Evolutionary conservation across 139 green algal genomes (phyloP).

Genomic region (Volvox africanus): DNA sequence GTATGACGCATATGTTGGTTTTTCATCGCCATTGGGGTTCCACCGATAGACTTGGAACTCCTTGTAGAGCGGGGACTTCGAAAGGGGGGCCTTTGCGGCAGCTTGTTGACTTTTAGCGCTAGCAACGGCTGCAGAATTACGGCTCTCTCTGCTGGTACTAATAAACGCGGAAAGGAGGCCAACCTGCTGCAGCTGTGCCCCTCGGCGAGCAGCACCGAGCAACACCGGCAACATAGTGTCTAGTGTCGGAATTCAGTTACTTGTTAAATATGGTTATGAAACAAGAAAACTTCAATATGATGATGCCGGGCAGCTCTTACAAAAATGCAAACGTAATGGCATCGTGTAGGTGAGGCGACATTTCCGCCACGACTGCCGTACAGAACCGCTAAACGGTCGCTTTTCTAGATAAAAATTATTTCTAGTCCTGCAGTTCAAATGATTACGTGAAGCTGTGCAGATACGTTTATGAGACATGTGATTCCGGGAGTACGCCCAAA

Average conservation of each 20-base stretch:
- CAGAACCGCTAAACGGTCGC: background rate
- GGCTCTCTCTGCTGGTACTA: constrained; percentile 33
- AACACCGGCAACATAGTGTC: constrained; percentile 17
- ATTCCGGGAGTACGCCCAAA: too few species aligned
- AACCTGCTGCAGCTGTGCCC: background rate
- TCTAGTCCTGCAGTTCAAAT: too few species aligned
- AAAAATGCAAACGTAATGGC: background rate
- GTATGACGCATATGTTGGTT: constrained; percentile 93
- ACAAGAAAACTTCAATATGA: background rate
- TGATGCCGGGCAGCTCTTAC: background rate
- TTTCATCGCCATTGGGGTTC: constrained; percentile 87
- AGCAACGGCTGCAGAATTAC: constrained; percentile 1
- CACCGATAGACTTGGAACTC: constrained; percentile 91
- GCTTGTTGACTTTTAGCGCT: background rate
- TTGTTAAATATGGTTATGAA: background rate
- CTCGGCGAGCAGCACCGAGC: background rate
- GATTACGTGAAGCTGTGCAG: too few species aligned
- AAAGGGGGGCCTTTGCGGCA: background rate
- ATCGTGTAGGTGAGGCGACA: background rate
- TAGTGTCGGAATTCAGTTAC: background rate
- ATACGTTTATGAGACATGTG: too few species aligned
- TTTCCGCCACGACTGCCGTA: background rate
- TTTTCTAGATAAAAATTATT: too few species aligned
- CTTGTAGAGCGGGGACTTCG: constrained; percentile 57
- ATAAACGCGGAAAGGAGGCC: constrained; percentile 24